Evolutionary conservation across 2,329 filamentous ascomycete species (phyloP).

Genomic region (Hymenoscyphus repandus): DNA sequence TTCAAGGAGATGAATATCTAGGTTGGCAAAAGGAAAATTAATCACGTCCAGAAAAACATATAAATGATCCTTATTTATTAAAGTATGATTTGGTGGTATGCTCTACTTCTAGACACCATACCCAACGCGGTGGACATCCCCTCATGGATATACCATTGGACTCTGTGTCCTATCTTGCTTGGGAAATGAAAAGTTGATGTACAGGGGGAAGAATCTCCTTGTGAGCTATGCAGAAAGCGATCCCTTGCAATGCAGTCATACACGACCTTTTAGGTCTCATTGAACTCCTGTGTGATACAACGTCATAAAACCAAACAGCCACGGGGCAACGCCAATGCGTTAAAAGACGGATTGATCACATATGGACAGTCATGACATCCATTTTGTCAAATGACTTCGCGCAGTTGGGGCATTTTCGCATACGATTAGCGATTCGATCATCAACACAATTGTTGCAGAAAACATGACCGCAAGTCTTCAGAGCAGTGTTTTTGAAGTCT

Average conservation of each 20-base stretch:
- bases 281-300: constrained; percentile 12
- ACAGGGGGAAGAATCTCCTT: constrained; percentile 21
- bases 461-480: constrained; percentile 92
- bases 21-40: neutral
- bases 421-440: constrained; percentile 80
- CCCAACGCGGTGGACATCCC: neutral
- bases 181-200: constrained; percentile 21
- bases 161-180: constrained; percentile 1
- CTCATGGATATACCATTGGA: neutral
- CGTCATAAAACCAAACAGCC: constrained; percentile 12
- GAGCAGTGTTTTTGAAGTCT: constrained; percentile 88
- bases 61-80: constrained; percentile 2
- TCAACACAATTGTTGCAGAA: constrained; percentile 92
- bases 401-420: constrained; percentile 93
- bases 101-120: too few relatives aligned
- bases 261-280: constrained; percentile 19
- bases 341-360: constrained; percentile 28
- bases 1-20: constrained; percentile 42
- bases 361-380: constrained; percentile 75
- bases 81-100: too few relatives aligned
- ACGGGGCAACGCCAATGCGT: neutral
- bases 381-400: constrained; percentile 85
- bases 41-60: too few relatives aligned
- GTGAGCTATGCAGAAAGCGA: constrained; percentile 14
- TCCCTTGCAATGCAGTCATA: constrained; percentile 29